phyloP scores from a whole-genome alignment of 2,329 filamentous ascomycete genomes.

The Decorospora gaudefroyi region DNA sequence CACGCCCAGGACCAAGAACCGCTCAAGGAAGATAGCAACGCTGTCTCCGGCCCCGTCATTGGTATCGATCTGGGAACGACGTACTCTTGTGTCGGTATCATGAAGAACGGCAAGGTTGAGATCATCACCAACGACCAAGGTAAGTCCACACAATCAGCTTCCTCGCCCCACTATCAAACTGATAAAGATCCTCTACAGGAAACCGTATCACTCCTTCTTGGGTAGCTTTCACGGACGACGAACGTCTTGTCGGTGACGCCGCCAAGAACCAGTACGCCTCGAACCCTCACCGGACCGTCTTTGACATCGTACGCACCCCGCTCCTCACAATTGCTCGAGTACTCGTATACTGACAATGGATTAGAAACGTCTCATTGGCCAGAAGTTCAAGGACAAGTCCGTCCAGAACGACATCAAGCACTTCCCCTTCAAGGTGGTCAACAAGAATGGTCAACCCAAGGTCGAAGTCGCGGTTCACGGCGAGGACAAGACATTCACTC shows the following conservation, averaged over 20 bases:
- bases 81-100: conserved; percentile 89
- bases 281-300: conserved; percentile 57
- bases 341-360: conserved; percentile 37
- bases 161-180: conserved; percentile 14
- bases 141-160: conserved; percentile 19
- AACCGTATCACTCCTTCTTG: conserved; percentile 65
- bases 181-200: conserved; percentile 38
- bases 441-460: conserved; percentile 87
- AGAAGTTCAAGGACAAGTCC: conserved; percentile 62
- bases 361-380: conserved; percentile 58
- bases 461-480: conserved; percentile 74
- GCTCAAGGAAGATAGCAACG: conserved; percentile 65
- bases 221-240: conserved; percentile 95
- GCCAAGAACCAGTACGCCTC: conserved; percentile 55
- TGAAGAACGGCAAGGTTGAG: conserved; percentile 52
- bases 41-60: conserved; percentile 53
- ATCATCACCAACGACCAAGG: conserved; percentile 53
- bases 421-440: conserved; percentile 93
- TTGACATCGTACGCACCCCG: conserved; percentile 47
- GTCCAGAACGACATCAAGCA: conserved; percentile 95
- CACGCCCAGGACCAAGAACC: conserved; percentile 72
- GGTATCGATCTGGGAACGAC: conserved; percentile 94
- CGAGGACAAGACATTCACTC: conserved; percentile 72
- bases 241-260: conserved; percentile 94
- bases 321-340: neutral